Evolutionary conservation across 1,284 basidiomycete species (phyloP).

Genomic region (Rhodotorula sp.): DNA sequence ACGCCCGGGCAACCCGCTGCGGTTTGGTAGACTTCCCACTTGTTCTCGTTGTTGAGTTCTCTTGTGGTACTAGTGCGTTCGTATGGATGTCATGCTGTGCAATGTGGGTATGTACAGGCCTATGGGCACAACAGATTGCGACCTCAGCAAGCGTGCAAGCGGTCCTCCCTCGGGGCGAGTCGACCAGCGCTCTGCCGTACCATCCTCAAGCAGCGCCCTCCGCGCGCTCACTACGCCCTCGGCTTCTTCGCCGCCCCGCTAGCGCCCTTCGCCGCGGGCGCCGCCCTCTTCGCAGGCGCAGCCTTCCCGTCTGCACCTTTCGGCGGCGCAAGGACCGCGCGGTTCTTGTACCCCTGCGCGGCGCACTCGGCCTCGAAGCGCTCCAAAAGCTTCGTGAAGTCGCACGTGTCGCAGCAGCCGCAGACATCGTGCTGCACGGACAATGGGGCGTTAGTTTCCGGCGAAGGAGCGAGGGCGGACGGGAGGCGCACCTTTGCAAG

Average conservation of each 20-base stretch:
- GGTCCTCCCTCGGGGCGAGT: neutral
- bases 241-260: constrained; percentile 7
- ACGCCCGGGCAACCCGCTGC: neutral
- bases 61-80: too few relatives aligned
- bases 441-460: neutral
- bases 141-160: neutral
- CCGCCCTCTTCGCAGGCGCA: neutral
- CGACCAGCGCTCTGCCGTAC: too few relatives aligned
- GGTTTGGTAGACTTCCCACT: neutral
- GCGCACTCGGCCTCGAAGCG: constrained; percentile 36
- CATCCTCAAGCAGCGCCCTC: too few relatives aligned
- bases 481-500: constrained; percentile 1
- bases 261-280: neutral
- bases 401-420: constrained; percentile 23
- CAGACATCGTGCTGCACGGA: constrained; percentile 19
- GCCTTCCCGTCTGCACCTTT: neutral
- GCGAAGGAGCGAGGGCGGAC: too few relatives aligned
- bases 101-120: too few relatives aligned
- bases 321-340: constrained; percentile 20
- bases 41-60: neutral
- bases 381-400: constrained; percentile 27
- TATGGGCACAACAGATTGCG: neutral
- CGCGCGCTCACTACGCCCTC: constrained; percentile 1
- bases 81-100: too few relatives aligned
- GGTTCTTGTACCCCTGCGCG: constrained; percentile 24